Conservation (phyloP, 345 rosid species). For the Citrus trifoliata region DNA sequence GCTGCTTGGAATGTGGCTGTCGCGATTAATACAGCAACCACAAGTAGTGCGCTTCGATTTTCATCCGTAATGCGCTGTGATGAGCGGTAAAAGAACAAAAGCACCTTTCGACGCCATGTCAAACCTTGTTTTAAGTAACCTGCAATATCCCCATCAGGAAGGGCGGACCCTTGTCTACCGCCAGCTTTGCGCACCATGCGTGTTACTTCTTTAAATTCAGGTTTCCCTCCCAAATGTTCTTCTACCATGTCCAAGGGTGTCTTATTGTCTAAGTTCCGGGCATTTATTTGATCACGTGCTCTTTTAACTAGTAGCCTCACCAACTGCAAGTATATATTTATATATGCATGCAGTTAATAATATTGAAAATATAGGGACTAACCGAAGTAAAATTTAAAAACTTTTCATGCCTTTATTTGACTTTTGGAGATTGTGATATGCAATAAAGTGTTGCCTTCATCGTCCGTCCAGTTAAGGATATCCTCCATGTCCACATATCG, state of each 20-base stretch:
- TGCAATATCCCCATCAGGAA: background rate
- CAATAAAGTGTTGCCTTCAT: constrained; percentile 24
- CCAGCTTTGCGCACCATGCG: constrained; percentile 4
- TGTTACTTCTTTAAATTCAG: constrained; percentile 5
- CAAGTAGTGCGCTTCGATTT: constrained; percentile 23
- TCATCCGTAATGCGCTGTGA: constrained; percentile 12
- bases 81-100: constrained; percentile 2
- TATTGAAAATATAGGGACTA: background rate
- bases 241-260: constrained; percentile 23
- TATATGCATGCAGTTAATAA: background rate
- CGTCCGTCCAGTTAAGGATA: background rate
- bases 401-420: constrained; percentile 10
- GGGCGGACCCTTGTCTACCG: background rate
- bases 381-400: too few species aligned
- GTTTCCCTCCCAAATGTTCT: background rate
- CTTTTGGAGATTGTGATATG: constrained; percentile 23
- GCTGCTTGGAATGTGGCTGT: constrained; percentile 30
- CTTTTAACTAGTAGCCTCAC: constrained; percentile 14
- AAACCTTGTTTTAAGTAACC: background rate
- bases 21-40: constrained; percentile 26
- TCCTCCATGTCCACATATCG: background rate
- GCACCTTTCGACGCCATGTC: constrained; percentile 1
- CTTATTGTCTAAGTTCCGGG: constrained; percentile 5
- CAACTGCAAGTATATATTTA: constrained; percentile 5
- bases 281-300: constrained; percentile 12